A percentile compares a stretch with the other conserved stretches of the same genome.
These are phyloP conservation scores for Paecilomyces niveus DNA, from an alignment of 2,329 filamentous ascomycete genomes.

Conservation along the genomic window DNA sequence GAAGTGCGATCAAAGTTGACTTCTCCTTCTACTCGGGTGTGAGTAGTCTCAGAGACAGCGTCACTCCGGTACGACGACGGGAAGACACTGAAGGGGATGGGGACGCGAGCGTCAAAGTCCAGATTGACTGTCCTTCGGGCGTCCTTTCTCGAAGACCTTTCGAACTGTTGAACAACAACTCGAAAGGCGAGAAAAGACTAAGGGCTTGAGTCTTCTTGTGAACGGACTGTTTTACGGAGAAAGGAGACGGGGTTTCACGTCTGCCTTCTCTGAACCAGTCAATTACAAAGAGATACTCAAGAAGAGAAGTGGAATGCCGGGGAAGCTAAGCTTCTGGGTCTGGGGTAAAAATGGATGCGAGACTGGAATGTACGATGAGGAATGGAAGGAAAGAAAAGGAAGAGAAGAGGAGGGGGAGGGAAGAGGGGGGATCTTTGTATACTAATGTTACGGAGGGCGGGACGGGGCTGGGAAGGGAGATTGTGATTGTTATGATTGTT, in stretches of 20 bases:
- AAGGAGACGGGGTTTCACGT: not conserved
- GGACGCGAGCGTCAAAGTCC: slow-evolving; percentile 99
- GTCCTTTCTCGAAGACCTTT: slow-evolving; percentile 63
- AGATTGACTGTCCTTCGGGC: slow-evolving; percentile 82
- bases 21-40: slow-evolving; percentile 82
- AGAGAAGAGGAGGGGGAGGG: slow-evolving; percentile 4
- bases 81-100: slow-evolving; percentile 99
- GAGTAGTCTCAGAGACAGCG: slow-evolving; percentile 58
- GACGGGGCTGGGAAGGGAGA: slow-evolving; percentile 3
- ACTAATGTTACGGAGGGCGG: slow-evolving; percentile 1
- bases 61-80: slow-evolving; percentile 90
- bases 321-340: slow-evolving; percentile 1
- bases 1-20: slow-evolving; percentile 66
- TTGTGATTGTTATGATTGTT: slow-evolving; percentile 3
- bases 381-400: slow-evolving; percentile 6
- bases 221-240: slow-evolving; percentile 6
- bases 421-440: slow-evolving; percentile 4
- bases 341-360: slow-evolving; percentile 8
- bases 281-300: slow-evolving; percentile 14
- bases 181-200: slow-evolving; percentile 44
- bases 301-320: slow-evolving; percentile 9
- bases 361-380: slow-evolving; percentile 9
- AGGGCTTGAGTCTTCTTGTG: slow-evolving; percentile 30
- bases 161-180: slow-evolving; percentile 40
- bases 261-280: not conserved